Percentiles rank a stretch among this genome's conserved stretches.
Evolutionary conservation across 2,329 filamentous ascomycete genomes (phyloP).

Genomic region (Aspergillus proliferans): DNA sequence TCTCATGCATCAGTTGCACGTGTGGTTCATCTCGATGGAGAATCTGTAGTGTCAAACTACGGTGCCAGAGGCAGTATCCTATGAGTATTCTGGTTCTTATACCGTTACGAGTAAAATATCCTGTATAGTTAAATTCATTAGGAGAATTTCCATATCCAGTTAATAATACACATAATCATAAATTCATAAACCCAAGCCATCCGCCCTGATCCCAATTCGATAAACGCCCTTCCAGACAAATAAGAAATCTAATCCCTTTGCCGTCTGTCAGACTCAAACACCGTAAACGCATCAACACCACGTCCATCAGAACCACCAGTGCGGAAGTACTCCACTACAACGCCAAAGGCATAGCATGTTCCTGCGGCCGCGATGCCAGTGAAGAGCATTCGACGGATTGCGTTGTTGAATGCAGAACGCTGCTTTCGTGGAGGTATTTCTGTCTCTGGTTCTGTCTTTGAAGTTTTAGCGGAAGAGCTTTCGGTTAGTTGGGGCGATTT

Average conservation of each 20-base stretch:
- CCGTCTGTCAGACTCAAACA: constrained; percentile 31
- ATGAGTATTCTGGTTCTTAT: too few relatives aligned
- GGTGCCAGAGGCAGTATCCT: too few relatives aligned
- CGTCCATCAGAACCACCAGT: constrained; percentile 34
- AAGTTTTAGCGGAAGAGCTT: neutral
- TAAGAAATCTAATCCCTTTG: constrained; percentile 10
- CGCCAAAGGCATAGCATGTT: constrained; percentile 38
- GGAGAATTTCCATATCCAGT: too few relatives aligned
- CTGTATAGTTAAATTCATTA: too few relatives aligned
- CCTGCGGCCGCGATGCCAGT: constrained; percentile 28
- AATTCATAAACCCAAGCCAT: neutral
- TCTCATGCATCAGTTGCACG: too few relatives aligned
- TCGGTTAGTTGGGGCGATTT: neutral
- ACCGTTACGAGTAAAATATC: too few relatives aligned
- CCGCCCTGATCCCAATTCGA: too few relatives aligned
- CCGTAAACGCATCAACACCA: constrained; percentile 35
- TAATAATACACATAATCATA: neutral
- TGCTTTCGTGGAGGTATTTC: constrained; percentile 1
- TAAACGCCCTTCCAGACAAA: too few relatives aligned
- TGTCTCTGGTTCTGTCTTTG: neutral
- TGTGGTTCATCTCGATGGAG: too few relatives aligned
- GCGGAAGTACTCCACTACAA: constrained; percentile 36
- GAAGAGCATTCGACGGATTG: constrained; percentile 29
- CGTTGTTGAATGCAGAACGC: constrained; percentile 12
- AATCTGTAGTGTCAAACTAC: too few relatives aligned